Evolutionary conservation across 2,329 filamentous ascomycete species (phyloP), one percentile per base, ranked within the genome.

Genomic region (Monosporascus sp.): DNA sequence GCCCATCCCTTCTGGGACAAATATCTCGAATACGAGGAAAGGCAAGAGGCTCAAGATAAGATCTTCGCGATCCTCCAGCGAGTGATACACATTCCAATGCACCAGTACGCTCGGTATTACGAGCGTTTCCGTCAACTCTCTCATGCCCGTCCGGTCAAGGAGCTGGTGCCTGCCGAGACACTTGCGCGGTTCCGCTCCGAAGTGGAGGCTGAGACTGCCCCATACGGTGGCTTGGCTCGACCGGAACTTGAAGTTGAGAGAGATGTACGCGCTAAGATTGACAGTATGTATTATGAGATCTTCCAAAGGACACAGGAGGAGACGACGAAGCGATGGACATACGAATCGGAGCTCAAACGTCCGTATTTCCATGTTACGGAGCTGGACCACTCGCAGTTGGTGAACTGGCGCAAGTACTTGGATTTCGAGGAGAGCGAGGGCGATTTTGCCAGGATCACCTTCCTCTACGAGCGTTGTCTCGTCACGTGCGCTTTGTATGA

Each of bases 1-100:
- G 88, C 92, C 2, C 91, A 97, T 68, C 91, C 91, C 1, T 97
- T 99, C 74, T 99, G 94, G 94, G 94, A 99, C 72, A 97, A 96
- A 73, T 99, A 96, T 67, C 84, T 99, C 59, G 94, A 97, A 68
- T 97, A 95, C 65, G 94, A 97, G 69, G 92, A 97, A 69, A 88
- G 92, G 2, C 79, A 93, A 57, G 91, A 96, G 65, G 85, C 88
- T 0, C 83, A 87, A 15, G 89, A 95, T 58, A 90, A 85, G 64
- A 89, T 97, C 51, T 96, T 95, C 62, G 84, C 83, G 41, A 90
- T 99, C 52, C 80, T 96, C 50, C 80, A 81, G 56, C 89, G 92
- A 51, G 81, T 97, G 52, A 88, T 96, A 51, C 83, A 89, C 65
- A 91, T 97, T 50, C 93, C 94, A 1, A 90, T 96, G 83, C 92